phyloP scores from a whole-genome alignment of 192 early-diverging fungal genomes.

The Diversispora eburnea region DNA sequence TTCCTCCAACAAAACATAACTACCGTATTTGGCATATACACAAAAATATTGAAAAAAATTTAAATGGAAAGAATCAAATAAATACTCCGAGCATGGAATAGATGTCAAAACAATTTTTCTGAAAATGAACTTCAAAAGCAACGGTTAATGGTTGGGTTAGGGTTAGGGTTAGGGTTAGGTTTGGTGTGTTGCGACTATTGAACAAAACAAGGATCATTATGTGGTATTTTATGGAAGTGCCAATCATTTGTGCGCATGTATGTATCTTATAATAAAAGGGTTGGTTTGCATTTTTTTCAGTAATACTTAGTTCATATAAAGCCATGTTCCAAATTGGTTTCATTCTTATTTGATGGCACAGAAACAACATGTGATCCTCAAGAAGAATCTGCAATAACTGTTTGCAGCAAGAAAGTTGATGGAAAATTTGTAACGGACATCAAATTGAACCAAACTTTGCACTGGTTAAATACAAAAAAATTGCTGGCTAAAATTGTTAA shows the following conservation, averaged over 20 bases:
- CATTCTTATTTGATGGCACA: too few relatives aligned
- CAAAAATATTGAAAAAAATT: not conserved
- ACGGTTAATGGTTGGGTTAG: too few relatives aligned
- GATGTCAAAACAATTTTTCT: not conserved
- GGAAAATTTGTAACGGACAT: too few relatives aligned
- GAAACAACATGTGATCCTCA: too few relatives aligned
- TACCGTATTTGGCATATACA: not conserved
- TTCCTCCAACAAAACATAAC: not conserved
- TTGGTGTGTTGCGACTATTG: not conserved
- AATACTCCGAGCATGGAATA: not conserved
- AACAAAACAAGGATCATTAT: not conserved
- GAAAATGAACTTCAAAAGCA: not conserved
- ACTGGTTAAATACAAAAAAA: too few relatives aligned
- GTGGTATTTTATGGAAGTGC: not conserved
- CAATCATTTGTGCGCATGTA: conserved; percentile 1
- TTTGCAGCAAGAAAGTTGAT: too few relatives aligned
- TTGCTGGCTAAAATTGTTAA: too few relatives aligned
- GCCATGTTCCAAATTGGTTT: not conserved
- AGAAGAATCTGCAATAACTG: too few relatives aligned
- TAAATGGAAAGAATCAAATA: not conserved
- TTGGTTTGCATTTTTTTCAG: not conserved
- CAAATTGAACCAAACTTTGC: not conserved
- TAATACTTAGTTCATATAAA: not conserved
- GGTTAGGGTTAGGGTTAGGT: too few relatives aligned
- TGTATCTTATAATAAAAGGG: not conserved